phyloP scores from a whole-genome alignment of 768 basidiomycete genomes.

The Glaciozyma martinii region DNA sequence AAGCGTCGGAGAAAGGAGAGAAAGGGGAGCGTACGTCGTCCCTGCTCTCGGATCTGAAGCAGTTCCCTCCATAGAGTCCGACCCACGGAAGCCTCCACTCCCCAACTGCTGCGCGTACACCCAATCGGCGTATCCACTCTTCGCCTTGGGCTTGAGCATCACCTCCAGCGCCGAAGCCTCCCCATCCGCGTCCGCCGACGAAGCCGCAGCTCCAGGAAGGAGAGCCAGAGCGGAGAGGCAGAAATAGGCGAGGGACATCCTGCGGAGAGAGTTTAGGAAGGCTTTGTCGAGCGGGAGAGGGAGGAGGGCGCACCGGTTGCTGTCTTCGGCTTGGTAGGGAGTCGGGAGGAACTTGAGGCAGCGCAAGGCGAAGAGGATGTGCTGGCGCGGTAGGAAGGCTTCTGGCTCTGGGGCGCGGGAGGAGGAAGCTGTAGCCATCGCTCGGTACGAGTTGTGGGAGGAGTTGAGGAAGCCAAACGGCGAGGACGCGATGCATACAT shows the following conservation, averaged over 20 bases:
- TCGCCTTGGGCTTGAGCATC: conserved; percentile 49
- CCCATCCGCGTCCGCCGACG: conserved; percentile 40
- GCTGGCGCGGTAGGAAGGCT: conserved; percentile 11
- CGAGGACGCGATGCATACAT: too few relatives aligned
- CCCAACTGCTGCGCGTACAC: conserved; percentile 73
- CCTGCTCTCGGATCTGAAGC: background rate
- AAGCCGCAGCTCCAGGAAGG: conserved; percentile 38
- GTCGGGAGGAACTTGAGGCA: conserved; percentile 64
- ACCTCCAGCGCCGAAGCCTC: conserved; percentile 29
- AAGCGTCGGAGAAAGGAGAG: background rate
- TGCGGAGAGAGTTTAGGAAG: conserved; percentile 36
- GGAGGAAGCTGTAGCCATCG: too few relatives aligned
- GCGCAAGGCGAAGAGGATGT: conserved; percentile 40
- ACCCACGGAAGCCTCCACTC: conserved; percentile 32
- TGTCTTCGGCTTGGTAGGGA: conserved; percentile 60
- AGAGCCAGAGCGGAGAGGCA: conserved; percentile 77
- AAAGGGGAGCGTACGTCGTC: background rate
- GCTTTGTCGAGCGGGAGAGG: too few relatives aligned
- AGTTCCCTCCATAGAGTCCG: conserved; percentile 47
- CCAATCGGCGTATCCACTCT: conserved; percentile 66
- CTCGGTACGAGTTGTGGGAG: too few relatives aligned
- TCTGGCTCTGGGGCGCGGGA: background rate
- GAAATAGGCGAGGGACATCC: conserved; percentile 80
- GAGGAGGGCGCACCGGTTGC: conserved; percentile 53
- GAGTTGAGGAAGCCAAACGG: too few relatives aligned